Conservation (phyloP, 2,329 filamentous ascomycete genomes). For the Cadophora luteo-olivacea region DNA sequence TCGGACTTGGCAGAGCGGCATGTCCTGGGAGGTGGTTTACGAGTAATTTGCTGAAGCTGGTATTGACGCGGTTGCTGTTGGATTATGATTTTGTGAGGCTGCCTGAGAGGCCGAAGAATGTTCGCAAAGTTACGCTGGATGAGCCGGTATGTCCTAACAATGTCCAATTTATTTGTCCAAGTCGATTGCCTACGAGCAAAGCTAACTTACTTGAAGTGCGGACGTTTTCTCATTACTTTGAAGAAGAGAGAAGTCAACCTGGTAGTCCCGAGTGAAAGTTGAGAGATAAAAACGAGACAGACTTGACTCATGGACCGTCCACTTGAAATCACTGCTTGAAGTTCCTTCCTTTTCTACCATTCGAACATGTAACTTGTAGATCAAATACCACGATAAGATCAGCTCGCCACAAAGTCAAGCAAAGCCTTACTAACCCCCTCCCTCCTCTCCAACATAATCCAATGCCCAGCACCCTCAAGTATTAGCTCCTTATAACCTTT, state of each 20-base stretch:
- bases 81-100: constrained; percentile 12
- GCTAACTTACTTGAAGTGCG: background rate
- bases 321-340: background rate
- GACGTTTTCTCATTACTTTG: background rate
- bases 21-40: constrained; percentile 7
- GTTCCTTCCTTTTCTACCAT: background rate
- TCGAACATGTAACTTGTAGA: no score
- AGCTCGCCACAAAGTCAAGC: constrained; percentile 23
- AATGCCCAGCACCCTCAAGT: constrained; percentile 29
- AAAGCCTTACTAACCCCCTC: constrained; percentile 29
- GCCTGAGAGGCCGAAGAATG: background rate
- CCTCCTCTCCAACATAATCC: constrained; percentile 31
- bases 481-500: constrained; percentile 28
- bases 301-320: background rate
- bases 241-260: background rate
- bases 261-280: no score
- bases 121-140: constrained; percentile 1
- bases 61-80: background rate
- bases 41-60: constrained; percentile 8
- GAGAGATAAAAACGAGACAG: no score
- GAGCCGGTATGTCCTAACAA: constrained; percentile 3
- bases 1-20: constrained; percentile 1
- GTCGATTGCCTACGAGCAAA: no score
- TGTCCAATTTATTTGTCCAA: no score
- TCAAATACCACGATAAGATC: background rate